phyloP scores from a whole-genome alignment of 2,329 filamentous ascomycete species.

The Nemania diffusa region DNA sequence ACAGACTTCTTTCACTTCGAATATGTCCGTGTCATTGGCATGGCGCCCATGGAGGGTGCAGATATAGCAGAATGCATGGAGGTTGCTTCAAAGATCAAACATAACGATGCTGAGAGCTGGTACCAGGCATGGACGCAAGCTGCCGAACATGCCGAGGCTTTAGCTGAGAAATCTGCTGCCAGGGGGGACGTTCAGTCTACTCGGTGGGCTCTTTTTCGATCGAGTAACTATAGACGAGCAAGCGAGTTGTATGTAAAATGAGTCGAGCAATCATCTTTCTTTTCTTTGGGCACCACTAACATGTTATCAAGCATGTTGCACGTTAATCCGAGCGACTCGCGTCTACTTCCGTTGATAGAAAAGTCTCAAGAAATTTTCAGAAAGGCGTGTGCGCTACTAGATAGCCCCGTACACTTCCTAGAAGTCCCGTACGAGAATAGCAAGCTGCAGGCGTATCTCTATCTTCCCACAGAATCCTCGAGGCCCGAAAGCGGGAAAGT shows the following conservation, averaged over 20 bases:
- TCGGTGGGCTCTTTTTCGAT: not conserved
- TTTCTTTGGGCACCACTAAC: too few species aligned
- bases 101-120: not conserved
- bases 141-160: not conserved
- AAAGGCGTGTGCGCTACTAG: too few species aligned
- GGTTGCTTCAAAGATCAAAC: not conserved
- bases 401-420: too few species aligned
- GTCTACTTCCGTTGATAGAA: too few species aligned
- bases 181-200: not conserved
- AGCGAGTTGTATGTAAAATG: too few species aligned
- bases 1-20: constrained; percentile 22
- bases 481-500: not conserved
- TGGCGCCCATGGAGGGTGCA: not conserved
- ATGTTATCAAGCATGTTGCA: too few species aligned
- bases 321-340: too few species aligned
- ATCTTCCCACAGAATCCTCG: not conserved
- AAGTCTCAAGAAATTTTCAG: too few species aligned
- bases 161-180: not conserved
- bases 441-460: not conserved
- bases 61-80: constrained; percentile 8
- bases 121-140: not conserved
- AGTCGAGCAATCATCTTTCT: too few species aligned
- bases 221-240: constrained; percentile 4
- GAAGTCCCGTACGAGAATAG: too few species aligned
- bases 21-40: constrained; percentile 2